Evolutionary conservation across 257 asterid genomes (phyloP), one percentile per base, ranked within the genome.

Genomic region (Solanum lycopersicoides): DNA sequence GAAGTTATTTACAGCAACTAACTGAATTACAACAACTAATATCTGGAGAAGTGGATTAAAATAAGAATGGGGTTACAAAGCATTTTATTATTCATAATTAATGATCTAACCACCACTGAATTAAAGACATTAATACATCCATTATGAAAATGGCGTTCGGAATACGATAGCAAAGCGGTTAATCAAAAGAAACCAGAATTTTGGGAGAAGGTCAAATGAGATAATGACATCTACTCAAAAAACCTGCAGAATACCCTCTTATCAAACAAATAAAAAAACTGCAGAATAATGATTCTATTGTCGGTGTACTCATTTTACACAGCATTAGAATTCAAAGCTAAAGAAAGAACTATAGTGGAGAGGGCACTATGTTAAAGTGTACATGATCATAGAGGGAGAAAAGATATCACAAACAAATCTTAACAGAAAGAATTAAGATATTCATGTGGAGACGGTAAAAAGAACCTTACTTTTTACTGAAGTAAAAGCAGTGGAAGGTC

Each of bases 401-500:
- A 82, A 32, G 85, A 50, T 20, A 37, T 50, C 85, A 82, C 32
- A 50, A 47, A 32, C 41, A 80, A 80, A 80, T 47, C 69, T 15
- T 82, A 28, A 45, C 45, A 82, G 20, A 82, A 50, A 50, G 68
- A 50, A 32, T 18, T 82, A 32, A 0, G 69, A 30, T 18, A 30
- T 30, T 30, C 85, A 82, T 30, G 12, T 30, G 69, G 85, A 50
- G 69, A 82, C 30, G 69, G 45, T 11, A 82, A 45, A 77, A 79
- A 14, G 80, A 85, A 83, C 86, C 98, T 93, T 93, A 97, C 99
- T 93, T 93, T 86, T 90, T 94, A 50, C 60, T 80, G 91, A 89
- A 95, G 92, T 83, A 89, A 85, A 97, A 88, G 89, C 99, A 97
- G 89, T 39, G 90, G 93, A 97, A 97, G 90, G 91, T 92, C 80